These are phyloP conservation scores for Ceratobasidium sp. DNA, from an alignment of 1,284 basidiomycete genomes.

Conservation along the genomic window DNA sequence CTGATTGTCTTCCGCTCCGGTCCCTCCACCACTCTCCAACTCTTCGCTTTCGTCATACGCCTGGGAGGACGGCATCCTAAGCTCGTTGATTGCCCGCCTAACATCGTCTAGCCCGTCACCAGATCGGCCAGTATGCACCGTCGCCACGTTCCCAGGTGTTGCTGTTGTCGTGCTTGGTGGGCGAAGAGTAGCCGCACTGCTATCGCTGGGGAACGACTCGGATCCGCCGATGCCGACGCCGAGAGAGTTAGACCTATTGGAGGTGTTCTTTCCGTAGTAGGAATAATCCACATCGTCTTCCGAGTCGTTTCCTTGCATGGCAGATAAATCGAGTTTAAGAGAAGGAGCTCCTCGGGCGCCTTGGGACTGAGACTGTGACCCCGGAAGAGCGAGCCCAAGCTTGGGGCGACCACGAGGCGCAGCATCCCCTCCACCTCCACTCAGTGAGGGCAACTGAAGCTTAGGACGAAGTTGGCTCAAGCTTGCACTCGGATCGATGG, in stretches of 20 bases:
- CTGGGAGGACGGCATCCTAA: constrained; percentile 12
- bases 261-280: constrained; percentile 24
- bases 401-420: constrained; percentile 15
- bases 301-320: constrained; percentile 2
- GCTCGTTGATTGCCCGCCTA: constrained; percentile 32
- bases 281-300: constrained; percentile 33
- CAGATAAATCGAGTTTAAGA: constrained; percentile 28
- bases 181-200: constrained; percentile 12
- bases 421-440: background rate
- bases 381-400: constrained; percentile 24
- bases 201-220: constrained; percentile 23
- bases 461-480: constrained; percentile 4
- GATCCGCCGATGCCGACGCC: background rate
- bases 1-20: constrained; percentile 2
- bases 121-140: background rate
- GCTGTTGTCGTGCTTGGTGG: constrained; percentile 31
- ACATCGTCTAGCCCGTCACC: constrained; percentile 22
- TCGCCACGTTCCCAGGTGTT: background rate
- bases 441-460: background rate
- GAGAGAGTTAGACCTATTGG: background rate
- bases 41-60: constrained; percentile 17
- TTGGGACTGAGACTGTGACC: background rate
- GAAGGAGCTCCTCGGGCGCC: background rate
- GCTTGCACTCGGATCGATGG: constrained; percentile 3
- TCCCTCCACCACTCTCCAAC: constrained; percentile 11